A percentile compares a stretch with the other conserved stretches of the same genome.
These are phyloP conservation scores for Mycena alexandri DNA, from an alignment of 768 basidiomycete genomes.

Conservation along the genomic window DNA sequence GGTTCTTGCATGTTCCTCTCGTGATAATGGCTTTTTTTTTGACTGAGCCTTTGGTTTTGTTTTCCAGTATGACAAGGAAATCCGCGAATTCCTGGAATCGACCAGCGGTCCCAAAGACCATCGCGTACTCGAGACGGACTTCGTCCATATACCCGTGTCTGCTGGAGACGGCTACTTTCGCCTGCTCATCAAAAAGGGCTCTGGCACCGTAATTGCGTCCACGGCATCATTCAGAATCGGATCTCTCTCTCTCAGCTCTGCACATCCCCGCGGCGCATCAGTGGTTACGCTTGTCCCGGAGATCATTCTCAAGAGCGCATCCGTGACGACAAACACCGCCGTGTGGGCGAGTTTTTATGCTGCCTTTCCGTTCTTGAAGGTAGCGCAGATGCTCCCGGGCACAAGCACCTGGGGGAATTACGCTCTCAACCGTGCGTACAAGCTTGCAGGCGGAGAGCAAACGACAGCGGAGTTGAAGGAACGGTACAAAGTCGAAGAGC, in stretches of 20 bases:
- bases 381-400: slow-evolving; percentile 30
- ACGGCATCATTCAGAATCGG: slow-evolving; percentile 49
- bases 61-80: slow-evolving; percentile 42
- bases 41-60: too few relatives aligned
- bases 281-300: slow-evolving; percentile 32
- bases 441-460: slow-evolving; percentile 27
- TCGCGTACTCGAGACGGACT: slow-evolving; percentile 48
- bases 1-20: too few relatives aligned
- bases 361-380: slow-evolving; percentile 36
- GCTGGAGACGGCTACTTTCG: slow-evolving; percentile 48
- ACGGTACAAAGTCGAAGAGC: slow-evolving; percentile 31
- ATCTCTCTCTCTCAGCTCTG: slow-evolving; percentile 56
- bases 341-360: slow-evolving; percentile 33
- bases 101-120: slow-evolving; percentile 43
- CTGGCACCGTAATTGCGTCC: slow-evolving; percentile 51
- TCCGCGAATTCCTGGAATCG: slow-evolving; percentile 50
- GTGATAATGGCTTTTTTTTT: too few relatives aligned
- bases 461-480: slow-evolving; percentile 32
- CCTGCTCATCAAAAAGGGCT: slow-evolving; percentile 52
- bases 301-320: slow-evolving; percentile 29
- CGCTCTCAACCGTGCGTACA: slow-evolving; percentile 32
- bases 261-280: slow-evolving; percentile 50
- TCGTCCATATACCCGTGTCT: slow-evolving; percentile 52
- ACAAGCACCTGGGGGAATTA: slow-evolving; percentile 29
- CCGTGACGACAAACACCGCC: slow-evolving; percentile 22